These are phyloP conservation scores for Didymella sp. DNA, from an alignment of 2,329 filamentous ascomycete genomes.

Conservation along the genomic window DNA sequence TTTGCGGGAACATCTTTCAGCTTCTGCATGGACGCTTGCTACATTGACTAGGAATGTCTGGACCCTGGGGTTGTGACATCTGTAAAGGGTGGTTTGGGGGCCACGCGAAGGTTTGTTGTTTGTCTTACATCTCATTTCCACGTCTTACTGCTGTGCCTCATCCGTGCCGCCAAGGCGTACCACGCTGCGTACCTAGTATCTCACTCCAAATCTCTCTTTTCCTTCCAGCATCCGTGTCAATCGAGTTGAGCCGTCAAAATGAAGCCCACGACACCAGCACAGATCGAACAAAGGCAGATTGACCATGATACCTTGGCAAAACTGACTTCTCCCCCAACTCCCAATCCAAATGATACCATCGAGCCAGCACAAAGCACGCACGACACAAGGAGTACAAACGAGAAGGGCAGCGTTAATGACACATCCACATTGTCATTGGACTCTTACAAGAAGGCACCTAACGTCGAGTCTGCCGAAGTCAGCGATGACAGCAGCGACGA, in stretches of 20 bases:
- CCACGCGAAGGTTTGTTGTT: conserved; percentile 1
- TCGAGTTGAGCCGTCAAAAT: background rate
- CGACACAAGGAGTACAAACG: conserved; percentile 1
- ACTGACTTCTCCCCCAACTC: conserved; percentile 8
- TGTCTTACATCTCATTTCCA: conserved; percentile 15
- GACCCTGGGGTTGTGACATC: background rate
- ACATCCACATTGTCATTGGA: conserved; percentile 4
- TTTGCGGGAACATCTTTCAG: conserved; percentile 1
- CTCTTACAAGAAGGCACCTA: conserved; percentile 14
- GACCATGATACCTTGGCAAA: conserved; percentile 10
- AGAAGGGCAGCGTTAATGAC: conserved; percentile 6
- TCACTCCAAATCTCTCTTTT: background rate
- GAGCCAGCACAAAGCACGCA: background rate
- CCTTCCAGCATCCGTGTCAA: background rate
- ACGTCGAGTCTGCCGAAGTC: conserved; percentile 20
- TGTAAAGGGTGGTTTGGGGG: conserved; percentile 3
- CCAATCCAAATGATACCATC: conserved; percentile 5
- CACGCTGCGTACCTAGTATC: background rate
- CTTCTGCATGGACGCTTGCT: conserved; percentile 8
- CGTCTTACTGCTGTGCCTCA: conserved; percentile 15
- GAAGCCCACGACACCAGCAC: conserved; percentile 2
- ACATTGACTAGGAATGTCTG: background rate
- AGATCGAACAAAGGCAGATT: background rate
- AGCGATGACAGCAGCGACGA: conserved; percentile 8
- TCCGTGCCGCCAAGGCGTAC: conserved; percentile 3